Conservation (phyloP, 139 green algal species). For the Spirogloea muscicola region DNA sequence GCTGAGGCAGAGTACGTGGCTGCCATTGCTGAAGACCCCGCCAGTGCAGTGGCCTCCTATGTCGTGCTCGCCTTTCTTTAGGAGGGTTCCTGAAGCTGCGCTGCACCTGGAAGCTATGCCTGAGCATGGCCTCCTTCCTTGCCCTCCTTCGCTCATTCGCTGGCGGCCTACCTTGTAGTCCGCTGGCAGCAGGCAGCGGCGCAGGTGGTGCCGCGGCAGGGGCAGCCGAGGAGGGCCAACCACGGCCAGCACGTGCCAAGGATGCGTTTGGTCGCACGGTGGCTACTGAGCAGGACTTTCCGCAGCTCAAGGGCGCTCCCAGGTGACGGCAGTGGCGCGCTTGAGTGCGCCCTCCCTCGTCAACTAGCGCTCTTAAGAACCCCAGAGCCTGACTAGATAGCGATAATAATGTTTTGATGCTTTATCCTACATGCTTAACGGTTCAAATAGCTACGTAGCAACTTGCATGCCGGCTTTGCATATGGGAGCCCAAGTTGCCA, state of each 20-base stretch:
- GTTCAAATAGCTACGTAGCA: background rate
- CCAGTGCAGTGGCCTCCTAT: background rate
- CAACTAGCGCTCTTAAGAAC: no score
- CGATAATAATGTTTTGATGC: background rate
- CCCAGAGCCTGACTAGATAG: no score
- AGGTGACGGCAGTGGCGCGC: background rate
- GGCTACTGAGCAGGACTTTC: constrained; percentile 45
- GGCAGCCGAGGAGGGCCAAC: constrained; percentile 14
- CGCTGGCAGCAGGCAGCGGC: background rate
- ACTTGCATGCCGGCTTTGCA: background rate
- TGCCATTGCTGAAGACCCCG: background rate
- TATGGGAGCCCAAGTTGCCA: background rate
- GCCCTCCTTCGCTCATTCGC: background rate
- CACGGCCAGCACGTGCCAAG: background rate
- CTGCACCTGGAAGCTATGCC: background rate
- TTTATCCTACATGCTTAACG: background rate
- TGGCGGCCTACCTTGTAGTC: background rate
- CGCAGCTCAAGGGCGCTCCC: constrained; percentile 37
- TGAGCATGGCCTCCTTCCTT: background rate
- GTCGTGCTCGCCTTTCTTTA: background rate
- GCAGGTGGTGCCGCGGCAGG: background rate
- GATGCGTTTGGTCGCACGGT: constrained; percentile 46
- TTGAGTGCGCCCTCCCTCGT: background rate
- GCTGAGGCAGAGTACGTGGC: background rate
- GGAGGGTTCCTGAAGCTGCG: background rate